phyloP scores from a whole-genome alignment of 2,329 filamentous ascomycete species.

The Talaromyces marneffei region DNA sequence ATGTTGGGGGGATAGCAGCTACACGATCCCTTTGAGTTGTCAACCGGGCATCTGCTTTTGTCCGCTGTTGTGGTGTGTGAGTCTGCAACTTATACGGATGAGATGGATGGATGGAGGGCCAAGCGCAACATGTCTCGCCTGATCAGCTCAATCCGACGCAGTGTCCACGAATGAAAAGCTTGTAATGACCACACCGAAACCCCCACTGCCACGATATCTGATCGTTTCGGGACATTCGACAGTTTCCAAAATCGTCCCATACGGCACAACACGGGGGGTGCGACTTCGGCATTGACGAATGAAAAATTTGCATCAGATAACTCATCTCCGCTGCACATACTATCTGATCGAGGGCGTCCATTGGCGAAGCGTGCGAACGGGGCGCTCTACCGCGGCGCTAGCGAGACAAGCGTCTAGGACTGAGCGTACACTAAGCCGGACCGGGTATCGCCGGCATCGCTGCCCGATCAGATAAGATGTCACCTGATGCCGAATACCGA shows the following conservation, averaged over 20 bases:
- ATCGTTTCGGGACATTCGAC: neutral
- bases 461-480: constrained; percentile 7
- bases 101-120: neutral
- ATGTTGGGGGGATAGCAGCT: neutral
- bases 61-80: neutral
- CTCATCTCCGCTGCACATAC: neutral
- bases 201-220: neutral
- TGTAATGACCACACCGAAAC: neutral
- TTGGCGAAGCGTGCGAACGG: neutral
- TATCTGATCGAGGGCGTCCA: neutral
- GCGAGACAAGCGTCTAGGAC: neutral
- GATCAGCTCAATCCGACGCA: neutral
- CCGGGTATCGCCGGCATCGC: neutral
- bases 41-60: neutral
- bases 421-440: neutral
- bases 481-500: neutral
- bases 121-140: neutral
- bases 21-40: neutral
- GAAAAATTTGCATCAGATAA: constrained; percentile 9
- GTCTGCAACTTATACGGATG: neutral
- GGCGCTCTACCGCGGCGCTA: neutral
- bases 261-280: neutral
- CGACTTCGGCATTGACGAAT: neutral
- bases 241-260: neutral
- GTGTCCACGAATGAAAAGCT: neutral